Evolutionary conservation across 805 yeast genomes (phyloP).

Genomic region (Ogataea kodamae): DNA sequence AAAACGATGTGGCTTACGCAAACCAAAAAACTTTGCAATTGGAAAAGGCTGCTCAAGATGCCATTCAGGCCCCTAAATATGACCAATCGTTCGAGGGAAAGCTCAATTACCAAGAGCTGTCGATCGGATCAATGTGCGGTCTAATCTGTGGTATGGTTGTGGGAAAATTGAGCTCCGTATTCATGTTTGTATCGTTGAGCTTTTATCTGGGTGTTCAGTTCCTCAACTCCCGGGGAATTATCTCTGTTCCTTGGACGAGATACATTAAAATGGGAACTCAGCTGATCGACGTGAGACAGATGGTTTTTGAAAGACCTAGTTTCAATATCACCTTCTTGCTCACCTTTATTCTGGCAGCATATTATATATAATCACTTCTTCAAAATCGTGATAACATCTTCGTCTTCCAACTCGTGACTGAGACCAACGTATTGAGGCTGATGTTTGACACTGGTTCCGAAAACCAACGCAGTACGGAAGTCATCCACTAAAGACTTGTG

Average conservation of each 20-base stretch:
- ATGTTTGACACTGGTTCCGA: conserved; percentile 92
- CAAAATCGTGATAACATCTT: conserved; percentile 93
- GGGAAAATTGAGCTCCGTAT: conserved; percentile 56
- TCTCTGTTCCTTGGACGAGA: conserved; percentile 41
- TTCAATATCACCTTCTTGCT: conserved; percentile 55
- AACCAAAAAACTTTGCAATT: conserved; percentile 9
- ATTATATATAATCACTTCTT: conserved; percentile 53
- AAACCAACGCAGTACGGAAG: conserved; percentile 89
- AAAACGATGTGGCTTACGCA: conserved; percentile 20
- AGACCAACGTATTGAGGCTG: conserved; percentile 97
- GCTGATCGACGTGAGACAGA: conserved; percentile 43
- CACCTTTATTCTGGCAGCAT: conserved; percentile 59
- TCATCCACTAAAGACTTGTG: conserved; percentile 93
- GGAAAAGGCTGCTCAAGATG: conserved; percentile 14
- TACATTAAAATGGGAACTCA: conserved; percentile 36
- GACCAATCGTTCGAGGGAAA: conserved; percentile 43
- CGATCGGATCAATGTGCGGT: conserved; percentile 63
- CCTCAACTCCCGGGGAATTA: conserved; percentile 52
- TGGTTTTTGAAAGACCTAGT: conserved; percentile 57
- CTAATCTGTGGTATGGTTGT: conserved; percentile 55
- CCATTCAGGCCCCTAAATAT: conserved; percentile 21
- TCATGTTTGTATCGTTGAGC: conserved; percentile 49
- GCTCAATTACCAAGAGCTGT: conserved; percentile 57
- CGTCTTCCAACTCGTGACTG: conserved; percentile 80
- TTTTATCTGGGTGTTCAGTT: conserved; percentile 46